Conservation (phyloP, 345 rosid species). For the Lepidium africanum region DNA sequence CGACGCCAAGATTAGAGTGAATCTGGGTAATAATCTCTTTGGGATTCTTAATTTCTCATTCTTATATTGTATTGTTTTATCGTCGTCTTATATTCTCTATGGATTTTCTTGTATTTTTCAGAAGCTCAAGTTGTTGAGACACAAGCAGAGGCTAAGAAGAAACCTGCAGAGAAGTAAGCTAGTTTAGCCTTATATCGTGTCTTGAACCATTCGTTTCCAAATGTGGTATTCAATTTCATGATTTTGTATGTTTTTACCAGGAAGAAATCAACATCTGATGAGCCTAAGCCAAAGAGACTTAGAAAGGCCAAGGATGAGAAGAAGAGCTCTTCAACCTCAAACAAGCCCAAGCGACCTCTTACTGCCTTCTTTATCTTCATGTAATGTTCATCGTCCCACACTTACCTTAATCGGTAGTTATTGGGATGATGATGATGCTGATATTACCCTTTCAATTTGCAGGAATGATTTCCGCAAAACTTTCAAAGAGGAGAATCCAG, state of each 20-base stretch:
- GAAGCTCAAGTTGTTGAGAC: conserved; percentile 75
- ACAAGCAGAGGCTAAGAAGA: conserved; percentile 53
- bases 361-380: conserved; percentile 88
- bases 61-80: background rate
- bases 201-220: background rate
- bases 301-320: conserved; percentile 33
- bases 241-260: conserved; percentile 14
- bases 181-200: background rate
- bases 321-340: conserved; percentile 36
- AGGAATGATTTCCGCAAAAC: conserved; percentile 76
- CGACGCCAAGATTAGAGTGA: conserved; percentile 78
- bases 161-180: conserved; percentile 55
- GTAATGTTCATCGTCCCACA: conserved; percentile 19
- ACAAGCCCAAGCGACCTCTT: conserved; percentile 66
- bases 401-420: background rate
- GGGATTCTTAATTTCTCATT: background rate
- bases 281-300: conserved; percentile 60
- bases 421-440: background rate
- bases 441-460: background rate
- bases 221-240: background rate
- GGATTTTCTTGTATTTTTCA: conserved; percentile 6
- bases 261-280: conserved; percentile 57
- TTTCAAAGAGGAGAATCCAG: conserved; percentile 55
- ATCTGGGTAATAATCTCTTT: conserved; percentile 40
- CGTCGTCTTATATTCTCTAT: background rate